Evolutionary conservation across 768 basidiomycete species (phyloP).

Genomic region (Russula foetens): DNA sequence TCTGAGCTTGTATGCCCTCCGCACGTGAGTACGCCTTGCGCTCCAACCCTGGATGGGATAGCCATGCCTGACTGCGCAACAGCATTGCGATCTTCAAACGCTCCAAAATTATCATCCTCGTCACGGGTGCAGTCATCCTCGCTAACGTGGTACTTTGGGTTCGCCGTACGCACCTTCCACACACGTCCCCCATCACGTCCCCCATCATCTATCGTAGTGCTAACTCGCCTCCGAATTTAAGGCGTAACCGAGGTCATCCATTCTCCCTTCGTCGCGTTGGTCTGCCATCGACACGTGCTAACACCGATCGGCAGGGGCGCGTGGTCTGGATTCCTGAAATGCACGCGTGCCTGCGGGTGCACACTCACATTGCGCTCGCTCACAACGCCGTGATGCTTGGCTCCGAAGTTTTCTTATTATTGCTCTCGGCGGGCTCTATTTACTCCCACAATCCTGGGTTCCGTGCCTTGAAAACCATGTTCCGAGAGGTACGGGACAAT

Average conservation of each 20-base stretch:
- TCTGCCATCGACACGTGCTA: neutral
- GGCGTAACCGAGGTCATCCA: neutral
- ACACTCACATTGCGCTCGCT: neutral
- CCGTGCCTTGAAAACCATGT: slow-evolving; percentile 10
- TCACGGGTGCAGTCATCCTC: neutral
- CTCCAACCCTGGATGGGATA: neutral
- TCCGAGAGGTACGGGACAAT: slow-evolving; percentile 7
- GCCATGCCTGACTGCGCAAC: neutral
- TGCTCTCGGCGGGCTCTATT: slow-evolving; percentile 5
- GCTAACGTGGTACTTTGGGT: slow-evolving; percentile 11
- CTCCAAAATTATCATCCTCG: neutral
- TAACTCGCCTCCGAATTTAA: neutral
- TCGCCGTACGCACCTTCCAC: neutral
- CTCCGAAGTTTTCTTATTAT: neutral
- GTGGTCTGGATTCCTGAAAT: neutral
- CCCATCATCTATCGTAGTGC: neutral
- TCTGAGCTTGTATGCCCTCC: slow-evolving; percentile 12
- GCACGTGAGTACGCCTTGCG: slow-evolving; percentile 5
- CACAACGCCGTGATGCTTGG: neutral
- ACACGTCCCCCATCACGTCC: too few relatives aligned
- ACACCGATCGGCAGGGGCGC: neutral
- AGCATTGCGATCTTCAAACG: slow-evolving; percentile 17
- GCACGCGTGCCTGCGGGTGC: neutral
- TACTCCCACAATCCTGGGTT: neutral
- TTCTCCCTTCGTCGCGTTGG: neutral